A percentile compares a stretch with the other conserved stretches of the same genome.
phyloP scores from a whole-genome alignment of 768 basidiomycete genomes.

The Termitomyces sp. region DNA sequence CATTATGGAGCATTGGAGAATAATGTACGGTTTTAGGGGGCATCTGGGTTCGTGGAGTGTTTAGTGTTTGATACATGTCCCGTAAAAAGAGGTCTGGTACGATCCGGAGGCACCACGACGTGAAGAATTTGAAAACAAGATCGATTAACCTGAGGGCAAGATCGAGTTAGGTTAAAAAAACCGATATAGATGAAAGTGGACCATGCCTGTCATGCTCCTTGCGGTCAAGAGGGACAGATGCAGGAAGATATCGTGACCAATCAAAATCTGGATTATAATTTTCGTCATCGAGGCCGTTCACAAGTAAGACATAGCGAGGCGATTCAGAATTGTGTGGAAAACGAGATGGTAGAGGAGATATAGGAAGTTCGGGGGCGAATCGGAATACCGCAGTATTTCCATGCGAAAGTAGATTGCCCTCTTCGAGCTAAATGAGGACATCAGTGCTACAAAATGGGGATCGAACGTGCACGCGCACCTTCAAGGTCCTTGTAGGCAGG shows the following conservation, averaged over 20 bases:
- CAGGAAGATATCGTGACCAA: slow-evolving; percentile 44
- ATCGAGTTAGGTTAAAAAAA: background rate
- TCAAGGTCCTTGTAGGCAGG: slow-evolving; percentile 32
- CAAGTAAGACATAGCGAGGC: slow-evolving; percentile 34
- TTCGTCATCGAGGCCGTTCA: slow-evolving; percentile 32
- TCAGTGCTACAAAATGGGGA: background rate
- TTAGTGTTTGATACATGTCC: slow-evolving; percentile 40
- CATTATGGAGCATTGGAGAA: slow-evolving; percentile 70
- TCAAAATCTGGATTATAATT: slow-evolving; percentile 42
- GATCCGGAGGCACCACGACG: slow-evolving; percentile 44
- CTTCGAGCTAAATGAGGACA: slow-evolving; percentile 27
- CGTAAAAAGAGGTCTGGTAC: slow-evolving; percentile 44
- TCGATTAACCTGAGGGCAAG: slow-evolving; percentile 31
- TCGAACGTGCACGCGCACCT: slow-evolving; percentile 21
- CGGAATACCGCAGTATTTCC: slow-evolving; percentile 40
- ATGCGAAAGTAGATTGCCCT: slow-evolving; percentile 33
- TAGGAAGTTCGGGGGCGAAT: slow-evolving; percentile 24
- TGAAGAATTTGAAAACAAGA: slow-evolving; percentile 42
- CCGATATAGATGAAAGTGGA: background rate
- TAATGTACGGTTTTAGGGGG: slow-evolving; percentile 52
- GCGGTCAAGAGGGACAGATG: slow-evolving; percentile 34
- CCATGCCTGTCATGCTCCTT: slow-evolving; percentile 39
- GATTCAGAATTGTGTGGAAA: slow-evolving; percentile 33
- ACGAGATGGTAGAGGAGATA: slow-evolving; percentile 22
- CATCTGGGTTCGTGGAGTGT: slow-evolving; percentile 27